phyloP scores from a whole-genome alignment of 1,139 yeast species.

The Candida freyschussii region DNA sequence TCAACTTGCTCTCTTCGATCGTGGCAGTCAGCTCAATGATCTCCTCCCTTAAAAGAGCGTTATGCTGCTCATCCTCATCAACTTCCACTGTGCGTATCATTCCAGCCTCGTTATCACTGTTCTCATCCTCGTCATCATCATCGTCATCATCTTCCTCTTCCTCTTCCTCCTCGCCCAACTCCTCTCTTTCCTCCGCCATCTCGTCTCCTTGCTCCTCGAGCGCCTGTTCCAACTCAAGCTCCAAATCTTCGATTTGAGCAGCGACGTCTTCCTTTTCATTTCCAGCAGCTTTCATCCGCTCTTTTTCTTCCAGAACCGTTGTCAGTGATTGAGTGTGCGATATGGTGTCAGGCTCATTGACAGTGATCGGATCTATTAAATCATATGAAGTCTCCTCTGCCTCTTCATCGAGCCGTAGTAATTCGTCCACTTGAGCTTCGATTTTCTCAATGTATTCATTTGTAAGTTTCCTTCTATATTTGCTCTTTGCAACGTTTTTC shows the following conservation, averaged over 20 bases:
- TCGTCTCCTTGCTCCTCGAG: constrained; percentile 36
- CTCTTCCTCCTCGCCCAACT: constrained; percentile 45
- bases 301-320: constrained; percentile 7
- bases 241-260: constrained; percentile 32
- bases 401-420: constrained; percentile 70
- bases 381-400: constrained; percentile 83
- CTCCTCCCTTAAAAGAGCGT: constrained; percentile 78
- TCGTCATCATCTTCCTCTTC: constrained; percentile 53
- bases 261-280: constrained; percentile 8
- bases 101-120: constrained; percentile 38
- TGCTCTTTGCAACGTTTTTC: constrained; percentile 46
- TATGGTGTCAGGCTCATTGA: constrained; percentile 1
- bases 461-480: constrained; percentile 50
- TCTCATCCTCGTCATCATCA: constrained; percentile 49
- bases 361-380: constrained; percentile 45
- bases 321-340: constrained; percentile 1
- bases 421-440: constrained; percentile 73
- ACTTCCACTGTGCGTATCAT: constrained; percentile 29
- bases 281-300: constrained; percentile 1
- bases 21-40: constrained; percentile 77
- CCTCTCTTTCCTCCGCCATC: constrained; percentile 35
- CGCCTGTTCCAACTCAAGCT: constrained; percentile 35
- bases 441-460: constrained; percentile 57
- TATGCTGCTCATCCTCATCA: constrained; percentile 52
- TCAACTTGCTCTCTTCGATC: constrained; percentile 69